Percentiles rank a stretch among this genome's conserved stretches.
Conservation (phyloP, 140 eudicot genomes). For the Bidens hawaiensis region DNA sequence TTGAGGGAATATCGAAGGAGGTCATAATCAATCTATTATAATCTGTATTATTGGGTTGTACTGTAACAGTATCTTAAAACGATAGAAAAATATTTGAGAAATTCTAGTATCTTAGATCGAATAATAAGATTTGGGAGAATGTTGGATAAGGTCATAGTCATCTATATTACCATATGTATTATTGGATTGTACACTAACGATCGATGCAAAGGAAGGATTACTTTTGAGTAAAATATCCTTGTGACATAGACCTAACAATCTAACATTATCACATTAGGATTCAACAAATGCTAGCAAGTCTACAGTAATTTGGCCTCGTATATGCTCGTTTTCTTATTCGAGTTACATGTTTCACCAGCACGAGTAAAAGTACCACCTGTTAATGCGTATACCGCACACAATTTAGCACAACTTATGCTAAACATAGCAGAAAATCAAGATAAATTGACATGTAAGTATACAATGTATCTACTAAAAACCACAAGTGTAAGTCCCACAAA, state of each 20-base stretch:
- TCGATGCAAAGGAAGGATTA: background rate
- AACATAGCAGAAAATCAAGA: conserved; percentile 13
- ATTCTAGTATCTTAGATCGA: background rate
- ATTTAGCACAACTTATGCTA: conserved; percentile 5
- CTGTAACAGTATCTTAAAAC: background rate
- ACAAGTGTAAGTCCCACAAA: conserved; percentile 10
- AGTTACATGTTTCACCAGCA: background rate
- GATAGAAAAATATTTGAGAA: background rate
- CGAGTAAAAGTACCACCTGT: background rate
- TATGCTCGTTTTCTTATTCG: background rate
- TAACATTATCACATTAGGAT: background rate
- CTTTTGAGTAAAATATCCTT: background rate
- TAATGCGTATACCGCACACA: background rate
- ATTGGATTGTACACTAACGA: background rate
- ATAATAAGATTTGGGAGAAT: background rate
- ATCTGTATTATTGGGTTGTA: background rate
- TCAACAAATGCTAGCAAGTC: conserved; percentile 6
- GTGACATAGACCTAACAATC: background rate
- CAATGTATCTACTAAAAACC: conserved; percentile 19
- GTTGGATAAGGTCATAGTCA: background rate
- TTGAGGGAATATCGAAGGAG: background rate
- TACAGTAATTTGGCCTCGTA: conserved; percentile 4
- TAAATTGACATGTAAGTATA: conserved; percentile 14
- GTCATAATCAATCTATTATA: background rate
- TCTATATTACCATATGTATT: background rate